A percentile compares a stretch with the other conserved stretches of the same genome.
These are phyloP conservation scores for Sporobolomyces roseus DNA, from an alignment of 768 basidiomycete genomes.

Conservation along the genomic window DNA sequence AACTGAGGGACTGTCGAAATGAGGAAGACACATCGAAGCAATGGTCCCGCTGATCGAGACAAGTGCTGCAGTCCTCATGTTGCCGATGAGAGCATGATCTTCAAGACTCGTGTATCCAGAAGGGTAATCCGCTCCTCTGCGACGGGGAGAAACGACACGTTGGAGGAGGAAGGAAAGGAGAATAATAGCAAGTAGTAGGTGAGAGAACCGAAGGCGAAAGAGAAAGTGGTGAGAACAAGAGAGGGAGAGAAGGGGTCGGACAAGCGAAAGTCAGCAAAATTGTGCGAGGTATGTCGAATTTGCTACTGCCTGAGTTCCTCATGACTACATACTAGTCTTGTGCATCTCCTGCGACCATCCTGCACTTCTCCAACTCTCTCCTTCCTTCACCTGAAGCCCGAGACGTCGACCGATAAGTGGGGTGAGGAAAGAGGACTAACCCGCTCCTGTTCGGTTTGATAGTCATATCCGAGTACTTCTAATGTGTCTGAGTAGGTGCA, in stretches of 20 bases:
- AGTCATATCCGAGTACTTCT: constrained; percentile 6
- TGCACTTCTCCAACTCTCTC: no score
- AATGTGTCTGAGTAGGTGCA: no score
- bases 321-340: no score
- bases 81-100: constrained; percentile 37
- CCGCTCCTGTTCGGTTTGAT: constrained; percentile 30
- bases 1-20: constrained; percentile 40
- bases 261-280: no score
- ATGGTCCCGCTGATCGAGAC: constrained; percentile 39
- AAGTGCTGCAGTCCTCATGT: constrained; percentile 34
- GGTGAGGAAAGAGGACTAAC: neutral
- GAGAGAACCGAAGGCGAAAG: neutral
- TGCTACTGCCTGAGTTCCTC: no score
- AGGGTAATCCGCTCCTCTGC: neutral
- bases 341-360: no score
- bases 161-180: no score
- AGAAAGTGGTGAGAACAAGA: no score
- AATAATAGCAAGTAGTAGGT: no score
- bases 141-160: no score
- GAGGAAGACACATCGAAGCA: constrained; percentile 36
- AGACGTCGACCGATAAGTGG: neutral
- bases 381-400: neutral
- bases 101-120: constrained; percentile 9
- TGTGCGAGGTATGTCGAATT: no score
- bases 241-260: no score